A percentile compares a stretch with the other conserved stretches of the same genome.
Evolutionary conservation across 2,329 filamentous ascomycete species (phyloP).

Genomic region (Fusarium pilosicola): DNA sequence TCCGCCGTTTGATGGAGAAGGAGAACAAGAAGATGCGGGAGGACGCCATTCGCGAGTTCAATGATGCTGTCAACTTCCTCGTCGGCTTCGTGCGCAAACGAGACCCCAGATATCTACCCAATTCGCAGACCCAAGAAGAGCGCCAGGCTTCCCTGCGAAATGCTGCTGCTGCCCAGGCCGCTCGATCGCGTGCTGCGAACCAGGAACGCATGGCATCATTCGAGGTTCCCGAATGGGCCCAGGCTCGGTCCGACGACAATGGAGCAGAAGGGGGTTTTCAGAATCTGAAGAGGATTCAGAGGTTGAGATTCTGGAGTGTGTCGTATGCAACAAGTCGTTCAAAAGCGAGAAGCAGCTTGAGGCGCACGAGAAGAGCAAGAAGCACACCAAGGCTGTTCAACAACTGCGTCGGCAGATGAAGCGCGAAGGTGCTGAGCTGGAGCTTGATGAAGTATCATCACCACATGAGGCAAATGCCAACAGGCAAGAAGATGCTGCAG

Average conservation of each 20-base stretch:
- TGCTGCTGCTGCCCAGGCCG: slow-evolving; percentile 84
- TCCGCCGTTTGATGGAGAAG: slow-evolving; percentile 90
- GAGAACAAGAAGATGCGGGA: slow-evolving; percentile 89
- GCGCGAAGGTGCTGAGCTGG: slow-evolving; percentile 75
- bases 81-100: slow-evolving; percentile 91
- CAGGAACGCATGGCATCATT: slow-evolving; percentile 75
- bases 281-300: slow-evolving; percentile 65
- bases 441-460: slow-evolving; percentile 50
- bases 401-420: slow-evolving; percentile 84
- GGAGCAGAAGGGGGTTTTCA: slow-evolving; percentile 70
- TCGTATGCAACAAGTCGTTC: slow-evolving; percentile 81
- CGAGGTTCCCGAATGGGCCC: slow-evolving; percentile 80
- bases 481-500: not conserved
- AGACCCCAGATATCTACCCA: slow-evolving; percentile 84
- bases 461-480: not conserved
- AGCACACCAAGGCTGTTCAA: slow-evolving; percentile 88
- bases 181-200: slow-evolving; percentile 82
- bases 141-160: slow-evolving; percentile 81
- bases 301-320: slow-evolving; percentile 75
- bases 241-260: slow-evolving; percentile 62
- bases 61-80: slow-evolving; percentile 87
- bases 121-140: slow-evolving; percentile 80
- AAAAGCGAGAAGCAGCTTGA: slow-evolving; percentile 93
- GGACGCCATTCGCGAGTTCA: slow-evolving; percentile 86
- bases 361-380: slow-evolving; percentile 95